Evolutionary conservation across 208 protist genomes (phyloP).

Genomic region (Leishmania lainsoni): DNA sequence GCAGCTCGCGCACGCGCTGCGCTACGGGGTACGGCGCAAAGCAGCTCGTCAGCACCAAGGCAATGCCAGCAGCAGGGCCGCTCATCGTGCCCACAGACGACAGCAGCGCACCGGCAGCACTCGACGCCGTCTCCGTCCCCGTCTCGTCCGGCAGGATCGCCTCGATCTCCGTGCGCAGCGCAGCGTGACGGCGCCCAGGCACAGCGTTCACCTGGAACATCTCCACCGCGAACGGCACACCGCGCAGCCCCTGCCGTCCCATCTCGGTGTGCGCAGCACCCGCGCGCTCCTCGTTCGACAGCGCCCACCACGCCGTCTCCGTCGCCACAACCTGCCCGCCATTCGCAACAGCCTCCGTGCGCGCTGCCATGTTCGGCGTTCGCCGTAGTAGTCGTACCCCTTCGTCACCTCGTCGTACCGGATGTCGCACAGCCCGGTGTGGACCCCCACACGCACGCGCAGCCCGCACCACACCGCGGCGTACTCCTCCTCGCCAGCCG

Average conservation of each 20-base stretch:
- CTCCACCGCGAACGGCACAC: constrained; percentile 56
- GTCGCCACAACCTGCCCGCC: constrained; percentile 79
- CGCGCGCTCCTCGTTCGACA: constrained; percentile 37
- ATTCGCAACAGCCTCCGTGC: constrained; percentile 68
- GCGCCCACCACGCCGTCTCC: constrained; percentile 42
- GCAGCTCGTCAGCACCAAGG: constrained; percentile 36
- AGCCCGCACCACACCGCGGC: constrained; percentile 42
- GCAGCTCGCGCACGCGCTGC: constrained; percentile 5
- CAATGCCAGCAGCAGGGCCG: constrained; percentile 18
- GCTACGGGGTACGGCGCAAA: constrained; percentile 45
- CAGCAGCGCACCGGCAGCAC: constrained; percentile 25
- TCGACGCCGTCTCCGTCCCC: constrained; percentile 12
- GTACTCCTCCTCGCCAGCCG: constrained; percentile 43
- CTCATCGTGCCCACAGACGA: constrained; percentile 30
- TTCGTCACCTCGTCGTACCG: constrained; percentile 57
- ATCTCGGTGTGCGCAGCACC: constrained; percentile 21
- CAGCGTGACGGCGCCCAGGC: constrained; percentile 41
- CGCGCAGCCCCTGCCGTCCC: constrained; percentile 51
- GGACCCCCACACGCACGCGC: constrained; percentile 60
- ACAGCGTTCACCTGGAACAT: constrained; percentile 68
- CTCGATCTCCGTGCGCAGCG: constrained; percentile 57
- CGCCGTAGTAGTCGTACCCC: constrained; percentile 45
- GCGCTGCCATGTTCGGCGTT: constrained; percentile 36
- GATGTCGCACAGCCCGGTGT: constrained; percentile 74
- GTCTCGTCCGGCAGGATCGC: constrained; percentile 30